These are phyloP conservation scores for Ocimum tenuiflorum DNA, from an alignment of 257 asterid genomes.

Conservation along the genomic window DNA sequence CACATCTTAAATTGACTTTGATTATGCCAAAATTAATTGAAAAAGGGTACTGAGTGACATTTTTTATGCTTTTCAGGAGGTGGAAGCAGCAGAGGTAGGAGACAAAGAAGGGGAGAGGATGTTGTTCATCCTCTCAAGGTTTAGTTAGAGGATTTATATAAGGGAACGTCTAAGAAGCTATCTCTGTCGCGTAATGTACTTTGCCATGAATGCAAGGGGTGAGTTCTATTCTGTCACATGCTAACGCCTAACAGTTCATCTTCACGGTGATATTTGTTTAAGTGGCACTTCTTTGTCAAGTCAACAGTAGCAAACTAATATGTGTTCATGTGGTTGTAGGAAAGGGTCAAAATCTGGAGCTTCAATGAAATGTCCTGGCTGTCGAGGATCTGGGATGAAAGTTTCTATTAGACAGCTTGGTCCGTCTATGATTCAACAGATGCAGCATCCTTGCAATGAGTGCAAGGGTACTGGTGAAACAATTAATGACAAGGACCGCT, in stretches of 20 bases:
- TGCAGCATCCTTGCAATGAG: slow-evolving; percentile 91
- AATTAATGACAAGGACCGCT: slow-evolving; percentile 70
- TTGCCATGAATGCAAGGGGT: slow-evolving; percentile 87
- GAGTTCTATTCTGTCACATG: slow-evolving; percentile 12
- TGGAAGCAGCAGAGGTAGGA: slow-evolving; percentile 83
- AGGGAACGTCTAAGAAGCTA: slow-evolving; percentile 79
- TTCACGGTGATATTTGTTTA: slow-evolving; percentile 21
- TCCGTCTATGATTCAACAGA: slow-evolving; percentile 93
- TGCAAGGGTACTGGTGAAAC: slow-evolving; percentile 93
- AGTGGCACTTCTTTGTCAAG: slow-evolving; percentile 25
- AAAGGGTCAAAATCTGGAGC: slow-evolving; percentile 97
- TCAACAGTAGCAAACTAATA: background rate
- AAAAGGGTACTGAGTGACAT: background rate
- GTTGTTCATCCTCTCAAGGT: slow-evolving; percentile 88
- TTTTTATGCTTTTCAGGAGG: slow-evolving; percentile 37
- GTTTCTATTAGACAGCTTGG: slow-evolving; percentile 82
- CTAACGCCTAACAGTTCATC: background rate
- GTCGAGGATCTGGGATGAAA: slow-evolving; percentile 92
- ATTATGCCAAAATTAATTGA: background rate
- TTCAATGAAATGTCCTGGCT: slow-evolving; percentile 73
- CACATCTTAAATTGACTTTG: background rate
- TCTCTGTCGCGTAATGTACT: slow-evolving; percentile 81
- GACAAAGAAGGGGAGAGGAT: slow-evolving; percentile 95
- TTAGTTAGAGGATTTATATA: slow-evolving; percentile 73
- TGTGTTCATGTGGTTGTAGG: slow-evolving; percentile 28